These are phyloP conservation scores for Cystobasidium onofrii DNA, from an alignment of 768 basidiomycete species.

Conservation along the genomic window DNA sequence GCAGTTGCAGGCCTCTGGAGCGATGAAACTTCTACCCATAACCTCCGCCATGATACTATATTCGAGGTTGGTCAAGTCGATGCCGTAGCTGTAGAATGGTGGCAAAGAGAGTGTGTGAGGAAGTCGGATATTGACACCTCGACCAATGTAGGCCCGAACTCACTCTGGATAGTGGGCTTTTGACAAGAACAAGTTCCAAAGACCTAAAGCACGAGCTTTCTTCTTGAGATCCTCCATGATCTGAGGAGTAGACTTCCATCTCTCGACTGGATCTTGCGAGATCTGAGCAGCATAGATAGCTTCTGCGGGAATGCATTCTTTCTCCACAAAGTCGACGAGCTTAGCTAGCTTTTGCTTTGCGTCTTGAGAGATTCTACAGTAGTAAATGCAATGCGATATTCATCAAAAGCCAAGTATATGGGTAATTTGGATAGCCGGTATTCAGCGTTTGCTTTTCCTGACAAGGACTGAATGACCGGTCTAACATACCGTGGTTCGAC, in stretches of 20 bases:
- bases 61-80: constrained; percentile 90
- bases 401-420: not conserved
- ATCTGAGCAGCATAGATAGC: constrained; percentile 67
- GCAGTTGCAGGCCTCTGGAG: constrained; percentile 82
- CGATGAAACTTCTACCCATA: constrained; percentile 73
- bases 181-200: constrained; percentile 97
- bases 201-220: constrained; percentile 75
- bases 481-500: constrained; percentile 33
- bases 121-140: too few relatives aligned
- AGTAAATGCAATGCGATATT: constrained; percentile 48
- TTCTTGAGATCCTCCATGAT: constrained; percentile 74
- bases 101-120: too few relatives aligned
- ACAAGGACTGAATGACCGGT: not conserved
- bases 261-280: constrained; percentile 60
- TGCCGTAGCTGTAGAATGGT: constrained; percentile 39
- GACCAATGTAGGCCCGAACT: not conserved
- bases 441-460: not conserved
- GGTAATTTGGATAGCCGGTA: not conserved
- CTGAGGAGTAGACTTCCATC: constrained; percentile 78
- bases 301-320: constrained; percentile 75
- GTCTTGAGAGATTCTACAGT: constrained; percentile 84
- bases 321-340: constrained; percentile 76
- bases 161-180: constrained; percentile 77
- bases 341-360: constrained; percentile 79
- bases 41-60: constrained; percentile 95